These are phyloP conservation scores for Brasenia schreberi DNA, from an alignment of 164 flowering plant species.

Conservation along the genomic window DNA sequence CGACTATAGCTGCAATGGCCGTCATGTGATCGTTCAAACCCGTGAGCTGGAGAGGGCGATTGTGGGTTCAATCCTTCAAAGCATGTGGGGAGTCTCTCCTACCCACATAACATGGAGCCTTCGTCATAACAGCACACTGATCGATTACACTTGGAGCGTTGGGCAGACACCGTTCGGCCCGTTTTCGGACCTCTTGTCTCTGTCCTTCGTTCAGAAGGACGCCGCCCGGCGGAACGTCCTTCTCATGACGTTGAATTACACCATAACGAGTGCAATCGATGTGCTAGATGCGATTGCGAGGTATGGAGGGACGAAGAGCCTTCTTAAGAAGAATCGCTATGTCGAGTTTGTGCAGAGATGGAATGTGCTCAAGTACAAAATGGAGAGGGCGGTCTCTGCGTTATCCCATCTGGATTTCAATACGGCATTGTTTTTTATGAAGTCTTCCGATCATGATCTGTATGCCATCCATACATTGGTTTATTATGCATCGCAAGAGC, in stretches of 20 bases:
- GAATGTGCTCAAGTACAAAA: slow-evolving; percentile 80
- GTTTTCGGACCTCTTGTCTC: slow-evolving; percentile 57
- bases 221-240: slow-evolving; percentile 86
- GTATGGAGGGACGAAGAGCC: slow-evolving; percentile 72
- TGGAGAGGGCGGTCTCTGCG: slow-evolving; percentile 72
- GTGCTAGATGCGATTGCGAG: slow-evolving; percentile 59
- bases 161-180: slow-evolving; percentile 99
- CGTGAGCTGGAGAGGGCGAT: slow-evolving; percentile 82
- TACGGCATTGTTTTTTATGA: slow-evolving; percentile 55
- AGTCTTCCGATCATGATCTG: slow-evolving; percentile 80
- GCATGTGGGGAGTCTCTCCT: slow-evolving; percentile 98
- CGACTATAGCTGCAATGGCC: slow-evolving; percentile 92
- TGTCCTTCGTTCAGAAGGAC: slow-evolving; percentile 92
- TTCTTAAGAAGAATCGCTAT: slow-evolving; percentile 39
- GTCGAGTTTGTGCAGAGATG: slow-evolving; percentile 73
- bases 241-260: slow-evolving; percentile 64
- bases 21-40: slow-evolving; percentile 72
- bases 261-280: slow-evolving; percentile 65
- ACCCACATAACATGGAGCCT: slow-evolving; percentile 91
- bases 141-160: slow-evolving; percentile 95
- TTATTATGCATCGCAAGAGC: slow-evolving; percentile 64
- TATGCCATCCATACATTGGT: slow-evolving; percentile 71
- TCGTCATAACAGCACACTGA: slow-evolving; percentile 58
- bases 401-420: slow-evolving; percentile 83
- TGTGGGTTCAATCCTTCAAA: slow-evolving; percentile 86